Evolutionary conservation across 768 basidiomycete genomes (phyloP).

Genomic region (Termitomyces sp.): DNA sequence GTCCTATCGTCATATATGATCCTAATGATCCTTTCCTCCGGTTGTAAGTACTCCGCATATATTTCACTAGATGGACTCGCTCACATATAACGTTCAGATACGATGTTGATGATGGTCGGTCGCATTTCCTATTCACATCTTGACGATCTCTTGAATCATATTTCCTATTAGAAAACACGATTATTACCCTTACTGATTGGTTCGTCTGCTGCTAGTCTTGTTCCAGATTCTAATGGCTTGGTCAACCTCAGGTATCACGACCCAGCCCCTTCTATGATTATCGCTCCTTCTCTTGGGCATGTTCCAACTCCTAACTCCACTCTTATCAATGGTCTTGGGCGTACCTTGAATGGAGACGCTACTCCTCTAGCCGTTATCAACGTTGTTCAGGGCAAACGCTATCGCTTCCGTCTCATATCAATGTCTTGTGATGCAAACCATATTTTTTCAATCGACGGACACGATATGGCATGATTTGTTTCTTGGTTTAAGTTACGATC

Average conservation of each 20-base stretch:
- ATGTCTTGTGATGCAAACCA: slow-evolving; percentile 28
- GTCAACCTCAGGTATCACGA: background rate
- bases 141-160: background rate
- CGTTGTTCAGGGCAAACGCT: slow-evolving; percentile 26
- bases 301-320: background rate
- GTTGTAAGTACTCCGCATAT: background rate
- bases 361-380: slow-evolving; percentile 27
- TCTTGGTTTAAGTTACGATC: background rate
- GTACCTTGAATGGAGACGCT: background rate
- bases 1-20: slow-evolving; percentile 2
- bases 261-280: background rate
- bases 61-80: background rate
- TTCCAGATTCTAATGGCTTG: background rate
- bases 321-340: background rate
- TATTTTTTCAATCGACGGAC: slow-evolving; percentile 38
- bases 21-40: background rate
- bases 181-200: slow-evolving; percentile 2
- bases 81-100: background rate
- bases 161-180: background rate
- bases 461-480: slow-evolving; percentile 24
- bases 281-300: background rate
- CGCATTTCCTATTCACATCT: background rate
- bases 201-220: background rate
- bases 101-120: background rate
- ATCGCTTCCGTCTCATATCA: slow-evolving; percentile 28